These are phyloP conservation scores for Seiridium cupressi DNA, from an alignment of 2,329 filamentous ascomycete genomes.

Conservation along the genomic window DNA sequence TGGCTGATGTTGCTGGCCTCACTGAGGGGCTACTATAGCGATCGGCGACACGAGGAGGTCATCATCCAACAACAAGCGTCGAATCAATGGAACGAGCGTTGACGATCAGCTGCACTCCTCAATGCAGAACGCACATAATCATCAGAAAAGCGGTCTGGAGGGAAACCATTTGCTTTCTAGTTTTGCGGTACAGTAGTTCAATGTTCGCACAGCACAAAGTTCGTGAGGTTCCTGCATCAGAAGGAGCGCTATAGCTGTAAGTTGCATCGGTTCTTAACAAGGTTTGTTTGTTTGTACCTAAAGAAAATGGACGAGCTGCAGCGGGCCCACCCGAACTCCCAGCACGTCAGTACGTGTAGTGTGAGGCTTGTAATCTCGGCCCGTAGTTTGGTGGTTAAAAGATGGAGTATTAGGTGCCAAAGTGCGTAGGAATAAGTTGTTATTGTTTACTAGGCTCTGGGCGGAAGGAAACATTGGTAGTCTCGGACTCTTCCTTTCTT, in stretches of 20 bases:
- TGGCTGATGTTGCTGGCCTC: not conserved
- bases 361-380: not conserved
- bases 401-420: constrained; percentile 1
- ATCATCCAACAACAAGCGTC: not conserved
- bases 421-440: not conserved
- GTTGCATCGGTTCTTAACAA: not conserved
- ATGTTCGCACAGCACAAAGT: not conserved
- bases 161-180: not conserved
- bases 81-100: not conserved
- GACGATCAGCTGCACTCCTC: constrained; percentile 1
- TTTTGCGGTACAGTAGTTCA: not conserved
- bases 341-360: not conserved
- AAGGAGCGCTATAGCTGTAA: not conserved
- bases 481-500: not conserved
- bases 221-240: constrained; percentile 1
- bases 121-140: not conserved
- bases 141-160: not conserved
- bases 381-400: not conserved
- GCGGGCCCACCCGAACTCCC: not conserved
- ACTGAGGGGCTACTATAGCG: not conserved
- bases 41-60: not conserved
- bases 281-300: not conserved
- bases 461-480: not conserved
- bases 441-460: not conserved
- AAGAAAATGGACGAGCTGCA: not conserved